These are phyloP conservation scores for Poa pratensis DNA, from an alignment of 176 grass and related monocot species.

Conservation along the genomic window DNA sequence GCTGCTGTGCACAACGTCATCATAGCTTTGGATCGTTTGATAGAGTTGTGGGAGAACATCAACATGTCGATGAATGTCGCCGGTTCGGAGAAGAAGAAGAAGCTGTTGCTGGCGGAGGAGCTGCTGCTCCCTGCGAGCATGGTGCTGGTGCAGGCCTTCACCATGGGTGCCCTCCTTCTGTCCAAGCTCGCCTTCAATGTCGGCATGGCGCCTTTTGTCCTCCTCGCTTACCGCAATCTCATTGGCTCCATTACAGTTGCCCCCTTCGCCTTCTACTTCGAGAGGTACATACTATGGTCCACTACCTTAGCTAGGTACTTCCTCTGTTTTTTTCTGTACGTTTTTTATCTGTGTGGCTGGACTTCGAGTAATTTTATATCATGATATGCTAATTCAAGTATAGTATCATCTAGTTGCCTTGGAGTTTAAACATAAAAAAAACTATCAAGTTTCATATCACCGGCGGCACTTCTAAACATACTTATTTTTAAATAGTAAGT, in stretches of 20 bases:
- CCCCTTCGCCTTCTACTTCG: constrained; percentile 47
- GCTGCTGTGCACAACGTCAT: not conserved
- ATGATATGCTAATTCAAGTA: not conserved
- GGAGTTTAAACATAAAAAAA: not conserved
- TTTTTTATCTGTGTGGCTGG: not conserved
- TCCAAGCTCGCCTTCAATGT: constrained; percentile 47
- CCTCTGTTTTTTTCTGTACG: not conserved
- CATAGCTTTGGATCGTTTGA: not conserved
- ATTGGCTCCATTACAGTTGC: constrained; percentile 36
- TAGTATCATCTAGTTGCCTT: not conserved
- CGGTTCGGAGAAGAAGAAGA: not conserved
- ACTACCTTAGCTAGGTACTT: not conserved
- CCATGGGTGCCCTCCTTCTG: constrained; percentile 45
- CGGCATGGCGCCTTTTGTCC: constrained; percentile 55
- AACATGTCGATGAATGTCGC: not conserved
- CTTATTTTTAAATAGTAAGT: not conserved
- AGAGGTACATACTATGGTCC: constrained; percentile 42
- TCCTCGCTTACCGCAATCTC: constrained; percentile 59
- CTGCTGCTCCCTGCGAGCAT: constrained; percentile 53
- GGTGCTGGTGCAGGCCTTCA: constrained; percentile 47
- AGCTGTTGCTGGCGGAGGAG: not conserved
- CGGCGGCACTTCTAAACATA: not conserved
- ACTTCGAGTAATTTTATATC: not conserved
- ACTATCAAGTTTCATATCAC: not conserved
- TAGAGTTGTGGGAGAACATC: not conserved